Base-by-base conservation (phyloP, 2,329 filamentous ascomycete genomes). In the Aspergillus sp. region DNA sequence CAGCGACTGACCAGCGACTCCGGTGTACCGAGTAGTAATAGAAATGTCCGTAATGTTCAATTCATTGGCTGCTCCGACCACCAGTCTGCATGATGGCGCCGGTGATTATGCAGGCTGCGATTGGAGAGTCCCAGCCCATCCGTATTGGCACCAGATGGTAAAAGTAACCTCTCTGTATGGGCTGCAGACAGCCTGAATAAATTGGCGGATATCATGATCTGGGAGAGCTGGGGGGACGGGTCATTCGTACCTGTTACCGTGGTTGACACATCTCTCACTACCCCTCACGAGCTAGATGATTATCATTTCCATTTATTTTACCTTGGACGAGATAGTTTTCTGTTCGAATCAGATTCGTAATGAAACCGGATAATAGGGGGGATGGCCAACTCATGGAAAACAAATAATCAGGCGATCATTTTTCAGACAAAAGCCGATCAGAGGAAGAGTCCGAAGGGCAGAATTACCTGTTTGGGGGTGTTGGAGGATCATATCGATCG, bases 21-120 rank as follows among this genome's bases (percentile, higher is more conserved):
- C 58, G 38, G 41, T 54, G 47, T 56, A 44, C 38, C 44, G 41
- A 61, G 54, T 58, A 52, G 63, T 58, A 38, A 52, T 32, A 25
- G 54, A 57, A 56, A 52, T 61, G 49, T 52, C 38, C 48, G 53
- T 41, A 53, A 57, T 60, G 59, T 38, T 51, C 58, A 49, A 58
- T 61, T 54, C 30, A 66, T 63, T 66, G 63, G 64, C 53, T 52
- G 55, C 38, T 41, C 53, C 53, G n/a, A 44, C 39, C 53, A 47
- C 27, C 10, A 11, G n/a, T 47, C 25, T 47, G 53, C 53, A 55
- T 39, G 11, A 39, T 47, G 19, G 47, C 47, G 47, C 47, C 47
- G 53, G 59, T 60, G 57, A 52, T 55, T 58, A 62, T 59, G 59
- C 60, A 61, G 52, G 30, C 57, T 56, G 42, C 50, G 39, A 19